Evolutionary conservation across 768 basidiomycete genomes (phyloP).

Genomic region (Rhodosporidiobolus odoratus): DNA sequence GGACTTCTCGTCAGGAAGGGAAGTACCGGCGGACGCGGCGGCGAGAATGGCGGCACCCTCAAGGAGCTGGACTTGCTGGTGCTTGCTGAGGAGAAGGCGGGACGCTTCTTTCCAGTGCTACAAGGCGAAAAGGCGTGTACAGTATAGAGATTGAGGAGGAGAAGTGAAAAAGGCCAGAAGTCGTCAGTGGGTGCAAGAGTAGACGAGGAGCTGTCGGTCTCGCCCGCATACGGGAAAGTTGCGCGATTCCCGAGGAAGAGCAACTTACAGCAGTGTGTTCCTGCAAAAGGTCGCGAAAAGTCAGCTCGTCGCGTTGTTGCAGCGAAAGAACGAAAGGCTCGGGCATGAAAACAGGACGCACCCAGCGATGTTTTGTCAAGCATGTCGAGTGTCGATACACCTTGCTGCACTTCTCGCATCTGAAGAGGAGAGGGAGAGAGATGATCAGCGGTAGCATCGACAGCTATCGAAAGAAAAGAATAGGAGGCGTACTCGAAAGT

Average conservation of each 20-base stretch:
- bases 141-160: neutral
- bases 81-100: slow-evolving; percentile 85
- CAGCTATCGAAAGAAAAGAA: neutral
- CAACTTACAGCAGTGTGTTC: slow-evolving; percentile 33
- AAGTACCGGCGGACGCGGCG: slow-evolving; percentile 62
- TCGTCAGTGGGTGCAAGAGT: neutral
- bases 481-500: slow-evolving; percentile 53
- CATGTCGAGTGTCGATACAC: slow-evolving; percentile 73
- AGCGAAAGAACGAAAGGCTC: neutral
- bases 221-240: neutral
- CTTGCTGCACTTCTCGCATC: slow-evolving; percentile 93
- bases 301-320: neutral
- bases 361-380: slow-evolving; percentile 96
- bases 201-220: neutral
- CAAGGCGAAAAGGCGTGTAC: slow-evolving; percentile 48
- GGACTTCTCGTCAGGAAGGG: slow-evolving; percentile 86
- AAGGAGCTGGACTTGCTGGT: slow-evolving; percentile 93
- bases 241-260: neutral
- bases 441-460: neutral
- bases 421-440: slow-evolving; percentile 43
- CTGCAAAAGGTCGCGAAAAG: slow-evolving; percentile 1
- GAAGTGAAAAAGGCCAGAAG: neutral
- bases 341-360: slow-evolving; percentile 44
- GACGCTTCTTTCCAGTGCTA: slow-evolving; percentile 89
- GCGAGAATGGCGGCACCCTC: slow-evolving; percentile 94